A percentile compares a stretch with the other conserved stretches of the same genome.
phyloP scores from a whole-genome alignment of 164 flowering plant species.

The Piper longum region DNA sequence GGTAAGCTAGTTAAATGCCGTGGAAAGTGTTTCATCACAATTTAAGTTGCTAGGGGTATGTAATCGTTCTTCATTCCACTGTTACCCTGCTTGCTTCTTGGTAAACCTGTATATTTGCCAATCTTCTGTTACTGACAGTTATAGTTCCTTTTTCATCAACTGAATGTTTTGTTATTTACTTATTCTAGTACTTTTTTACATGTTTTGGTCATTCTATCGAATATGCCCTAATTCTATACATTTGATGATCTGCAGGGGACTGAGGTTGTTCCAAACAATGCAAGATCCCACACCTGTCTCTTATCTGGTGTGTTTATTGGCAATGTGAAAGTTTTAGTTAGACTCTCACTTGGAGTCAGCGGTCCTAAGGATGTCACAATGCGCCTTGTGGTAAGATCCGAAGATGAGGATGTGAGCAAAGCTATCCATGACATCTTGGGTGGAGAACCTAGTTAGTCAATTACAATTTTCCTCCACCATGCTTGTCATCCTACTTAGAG shows the following conservation, averaged over 20 bases:
- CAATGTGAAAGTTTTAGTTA: conserved; percentile 73
- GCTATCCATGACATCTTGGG: conserved; percentile 87
- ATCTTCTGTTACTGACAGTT: neutral
- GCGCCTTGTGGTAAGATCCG: conserved; percentile 92
- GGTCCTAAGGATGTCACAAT: conserved; percentile 78
- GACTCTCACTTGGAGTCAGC: conserved; percentile 71
- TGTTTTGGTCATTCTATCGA: neutral
- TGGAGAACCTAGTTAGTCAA: conserved; percentile 11
- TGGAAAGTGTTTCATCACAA: neutral
- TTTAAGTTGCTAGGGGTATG: neutral
- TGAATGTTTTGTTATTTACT: neutral
- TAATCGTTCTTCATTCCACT: neutral
- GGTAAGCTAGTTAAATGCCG: conserved; percentile 26
- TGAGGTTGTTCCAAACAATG: conserved; percentile 66
- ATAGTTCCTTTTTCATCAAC: too few species aligned
- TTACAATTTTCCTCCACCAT: neutral
- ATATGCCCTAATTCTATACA: neutral
- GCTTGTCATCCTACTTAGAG: too few species aligned
- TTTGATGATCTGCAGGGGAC: conserved; percentile 54
- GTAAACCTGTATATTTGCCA: too few species aligned
- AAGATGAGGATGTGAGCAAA: conserved; percentile 64
- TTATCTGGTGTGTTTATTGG: conserved; percentile 86
- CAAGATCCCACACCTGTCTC: conserved; percentile 86
- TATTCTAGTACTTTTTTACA: neutral
- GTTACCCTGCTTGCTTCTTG: neutral